Base-by-base conservation (phyloP, 495 filamentous ascomycete species). In the Trichoderma asperelloides region DNA sequence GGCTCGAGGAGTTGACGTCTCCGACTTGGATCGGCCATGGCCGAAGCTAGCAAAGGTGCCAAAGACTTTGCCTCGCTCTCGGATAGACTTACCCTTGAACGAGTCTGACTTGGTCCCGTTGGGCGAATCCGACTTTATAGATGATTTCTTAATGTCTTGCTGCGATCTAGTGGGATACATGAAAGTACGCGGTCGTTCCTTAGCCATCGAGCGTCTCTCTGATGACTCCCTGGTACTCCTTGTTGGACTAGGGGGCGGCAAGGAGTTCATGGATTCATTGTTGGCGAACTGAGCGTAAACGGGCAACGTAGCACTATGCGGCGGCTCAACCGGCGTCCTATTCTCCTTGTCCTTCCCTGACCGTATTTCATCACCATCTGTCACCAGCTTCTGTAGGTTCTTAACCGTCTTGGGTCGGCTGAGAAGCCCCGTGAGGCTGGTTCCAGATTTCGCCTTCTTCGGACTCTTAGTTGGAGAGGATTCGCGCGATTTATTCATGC, bases 391-490 rank as follows among this genome's bases (percentile, higher is more conserved):
- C 40, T 79, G 75, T 33, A 82, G 68, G 65, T 81, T 84, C 74
- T 87, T 89, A 15, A 81, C 79, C 12, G 85, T 82, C 68, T 86
- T 88, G 23, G 85, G 84, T 49, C 86, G 82, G 23, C 77, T 82
- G 63, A 89, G 81, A 12, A 91, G 84, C 4, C 81, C 87, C 0
- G 86, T 84, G 5, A 96, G 80, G 72, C 90, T 93, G 62, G 90
- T 92, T 5, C 90, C 82, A 0, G 92, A 96, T 71, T 96, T 96
- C 21, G 86, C 84, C 81, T 94, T 96, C 76, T 93, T 93, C 8
- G 89, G 87, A 13, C 55, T 60, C 67, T 86, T 89, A 47, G 74
- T 75, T 3, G 78, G 70, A 51, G 84, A 82, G 62, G 75, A 76
- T 63, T 79, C 79, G 73, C 71, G 84, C 78, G 70, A 74, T 77